phyloP scores from a whole-genome alignment of 2,329 filamentous ascomycete genomes.

The Nannizzia gypsea region DNA sequence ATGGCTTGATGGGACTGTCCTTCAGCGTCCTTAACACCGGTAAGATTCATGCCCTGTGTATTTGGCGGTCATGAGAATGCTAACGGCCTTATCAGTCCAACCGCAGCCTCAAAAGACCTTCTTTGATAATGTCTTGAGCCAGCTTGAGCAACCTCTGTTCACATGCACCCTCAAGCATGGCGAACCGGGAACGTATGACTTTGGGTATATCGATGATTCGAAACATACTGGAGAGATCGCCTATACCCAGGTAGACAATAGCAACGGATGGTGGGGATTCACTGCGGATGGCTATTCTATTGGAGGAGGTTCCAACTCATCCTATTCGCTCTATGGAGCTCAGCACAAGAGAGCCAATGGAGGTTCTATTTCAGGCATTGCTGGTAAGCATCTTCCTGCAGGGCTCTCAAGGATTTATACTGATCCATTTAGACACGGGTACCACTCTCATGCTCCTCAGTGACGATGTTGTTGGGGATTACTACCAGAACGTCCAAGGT shows the following conservation, averaged over 20 bases:
- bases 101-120: constrained; percentile 50
- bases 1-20: constrained; percentile 50
- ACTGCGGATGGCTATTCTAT: constrained; percentile 47
- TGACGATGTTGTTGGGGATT: constrained; percentile 42
- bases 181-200: constrained; percentile 56
- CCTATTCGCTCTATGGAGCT: not conserved
- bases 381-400: not conserved
- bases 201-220: constrained; percentile 54
- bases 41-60: constrained; percentile 8
- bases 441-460: constrained; percentile 54
- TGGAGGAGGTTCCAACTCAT: constrained; percentile 29
- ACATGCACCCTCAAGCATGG: constrained; percentile 55
- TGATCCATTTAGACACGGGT: constrained; percentile 44
- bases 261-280: constrained; percentile 58
- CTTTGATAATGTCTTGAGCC: constrained; percentile 54
- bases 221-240: constrained; percentile 53
- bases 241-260: constrained; percentile 52
- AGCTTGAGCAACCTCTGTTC: constrained; percentile 55
- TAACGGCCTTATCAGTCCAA: constrained; percentile 7
- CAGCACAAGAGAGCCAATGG: not conserved
- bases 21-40: constrained; percentile 49
- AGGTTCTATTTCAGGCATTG: not conserved
- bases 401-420: not conserved
- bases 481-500: constrained; percentile 46
- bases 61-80: not conserved